Percentiles rank a stretch among this genome's conserved stretches.
Conservation (phyloP, 306 rosid species). For the Quercus wislizeni region DNA sequence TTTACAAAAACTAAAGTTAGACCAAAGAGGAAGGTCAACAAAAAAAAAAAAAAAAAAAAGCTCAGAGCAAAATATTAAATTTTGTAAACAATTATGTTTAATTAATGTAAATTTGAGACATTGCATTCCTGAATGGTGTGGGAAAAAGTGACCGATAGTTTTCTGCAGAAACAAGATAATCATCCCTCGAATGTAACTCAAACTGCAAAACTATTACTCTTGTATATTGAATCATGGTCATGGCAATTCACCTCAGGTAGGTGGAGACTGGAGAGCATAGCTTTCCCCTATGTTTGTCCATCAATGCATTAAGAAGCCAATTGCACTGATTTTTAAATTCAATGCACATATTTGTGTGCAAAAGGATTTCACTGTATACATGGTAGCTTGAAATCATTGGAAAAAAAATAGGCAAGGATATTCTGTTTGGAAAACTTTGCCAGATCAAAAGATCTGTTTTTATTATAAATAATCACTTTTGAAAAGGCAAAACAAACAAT, state of each 20-base stretch:
- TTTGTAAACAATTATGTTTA: too few relatives aligned
- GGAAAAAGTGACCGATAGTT: too few relatives aligned
- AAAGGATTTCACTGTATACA: background rate
- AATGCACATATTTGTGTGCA: background rate
- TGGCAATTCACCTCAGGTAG: background rate
- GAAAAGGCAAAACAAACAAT: background rate
- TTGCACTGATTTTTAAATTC: background rate
- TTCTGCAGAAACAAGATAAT: background rate
- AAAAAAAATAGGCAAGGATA: background rate
- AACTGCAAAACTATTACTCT: background rate
- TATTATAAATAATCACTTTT: background rate
- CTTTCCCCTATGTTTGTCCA: background rate
- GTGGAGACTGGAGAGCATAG: background rate
- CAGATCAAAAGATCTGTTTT: background rate
- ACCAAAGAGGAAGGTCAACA: too few relatives aligned
- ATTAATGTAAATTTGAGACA: too few relatives aligned
- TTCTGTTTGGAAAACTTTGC: background rate
- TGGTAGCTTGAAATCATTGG: background rate
- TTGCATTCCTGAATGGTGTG: too few relatives aligned
- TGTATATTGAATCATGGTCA: background rate
- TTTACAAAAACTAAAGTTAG: too few relatives aligned
- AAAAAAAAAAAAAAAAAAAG: too few relatives aligned
- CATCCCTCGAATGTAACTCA: background rate
- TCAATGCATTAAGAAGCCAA: background rate
- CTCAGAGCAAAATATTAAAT: too few relatives aligned